A percentile compares a stretch with the other conserved stretches of the same genome.
These are phyloP conservation scores for Microascus cirrosus DNA, from an alignment of 2,329 filamentous ascomycete species.

Conservation along the genomic window DNA sequence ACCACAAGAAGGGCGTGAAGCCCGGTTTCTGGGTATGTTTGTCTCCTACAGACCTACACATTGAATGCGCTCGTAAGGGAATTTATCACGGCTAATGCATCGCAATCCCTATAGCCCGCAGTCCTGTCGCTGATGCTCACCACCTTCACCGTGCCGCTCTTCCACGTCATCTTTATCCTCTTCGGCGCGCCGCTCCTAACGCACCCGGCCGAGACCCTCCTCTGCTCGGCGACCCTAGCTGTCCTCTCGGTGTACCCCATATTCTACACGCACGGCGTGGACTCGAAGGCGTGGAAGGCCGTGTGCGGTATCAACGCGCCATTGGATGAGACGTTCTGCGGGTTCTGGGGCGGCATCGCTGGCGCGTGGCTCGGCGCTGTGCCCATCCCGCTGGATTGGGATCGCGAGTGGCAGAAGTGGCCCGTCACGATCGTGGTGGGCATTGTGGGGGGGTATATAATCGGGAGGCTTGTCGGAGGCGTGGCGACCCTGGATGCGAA, in stretches of 20 bases:
- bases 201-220: conserved; percentile 64
- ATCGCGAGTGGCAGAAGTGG: conserved; percentile 98
- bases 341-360: conserved; percentile 61
- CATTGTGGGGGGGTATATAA: conserved; percentile 64
- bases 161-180: conserved; percentile 61
- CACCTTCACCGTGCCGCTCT: conserved; percentile 53
- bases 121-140: conserved; percentile 46
- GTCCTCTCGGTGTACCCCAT: conserved; percentile 69
- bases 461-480: conserved; percentile 56
- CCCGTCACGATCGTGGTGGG: conserved; percentile 84
- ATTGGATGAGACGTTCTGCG: conserved; percentile 77
- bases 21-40: neutral
- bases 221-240: conserved; percentile 73
- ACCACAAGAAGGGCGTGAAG: conserved; percentile 13
- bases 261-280: conserved; percentile 77
- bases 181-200: conserved; percentile 87
- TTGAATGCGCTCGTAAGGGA: neutral
- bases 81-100: neutral
- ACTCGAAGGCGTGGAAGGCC: conserved; percentile 57
- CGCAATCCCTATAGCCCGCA: conserved; percentile 22
- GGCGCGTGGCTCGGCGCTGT: conserved; percentile 91
- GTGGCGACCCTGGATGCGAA: conserved; percentile 28
- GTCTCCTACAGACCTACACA: neutral
- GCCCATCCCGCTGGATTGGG: conserved; percentile 95
- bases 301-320: conserved; percentile 58